Evolutionary conservation across 805 yeast species (phyloP).

Genomic region (Saccharomycopsis microspora): DNA sequence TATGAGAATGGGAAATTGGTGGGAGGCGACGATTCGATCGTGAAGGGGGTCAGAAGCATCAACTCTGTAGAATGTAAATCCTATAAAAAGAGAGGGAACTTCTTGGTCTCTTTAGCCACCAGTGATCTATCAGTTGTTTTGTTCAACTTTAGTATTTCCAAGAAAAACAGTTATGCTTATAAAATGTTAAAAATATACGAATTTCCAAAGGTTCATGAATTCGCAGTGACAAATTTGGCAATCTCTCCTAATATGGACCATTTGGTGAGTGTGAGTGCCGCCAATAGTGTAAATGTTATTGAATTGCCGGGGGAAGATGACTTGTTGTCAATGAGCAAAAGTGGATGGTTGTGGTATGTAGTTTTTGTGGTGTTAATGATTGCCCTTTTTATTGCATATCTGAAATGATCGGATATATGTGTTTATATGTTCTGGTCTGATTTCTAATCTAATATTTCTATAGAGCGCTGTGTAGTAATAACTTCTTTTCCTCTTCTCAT

Average conservation of each 20-base stretch:
- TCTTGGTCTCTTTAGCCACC: constrained; percentile 12
- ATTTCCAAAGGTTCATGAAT: constrained; percentile 55
- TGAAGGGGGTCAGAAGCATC: constrained; percentile 5
- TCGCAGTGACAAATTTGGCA: constrained; percentile 53
- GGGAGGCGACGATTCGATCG: neutral
- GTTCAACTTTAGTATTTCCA: constrained; percentile 1
- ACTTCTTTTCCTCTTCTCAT: too few relatives aligned
- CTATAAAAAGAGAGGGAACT: neutral
- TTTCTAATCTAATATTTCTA: neutral
- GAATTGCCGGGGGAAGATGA: constrained; percentile 33
- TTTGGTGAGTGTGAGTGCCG: constrained; percentile 68
- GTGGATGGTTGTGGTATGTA: too few relatives aligned
- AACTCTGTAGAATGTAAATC: constrained; percentile 9
- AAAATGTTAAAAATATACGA: constrained; percentile 30
- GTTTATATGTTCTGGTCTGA: neutral
- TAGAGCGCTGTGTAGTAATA: too few relatives aligned
- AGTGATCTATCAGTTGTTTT: constrained; percentile 11
- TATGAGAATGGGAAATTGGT: constrained; percentile 17
- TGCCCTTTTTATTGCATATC: neutral
- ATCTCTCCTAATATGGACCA: constrained; percentile 57
- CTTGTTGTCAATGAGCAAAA: too few relatives aligned
- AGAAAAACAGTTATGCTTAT: constrained; percentile 25
- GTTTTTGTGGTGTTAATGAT: too few relatives aligned
- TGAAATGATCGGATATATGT: neutral
- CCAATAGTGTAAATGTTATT: constrained; percentile 57